A percentile compares a stretch with the other conserved stretches of the same genome.
Conservation (phyloP, 2,329 filamentous ascomycete genomes). For the Sclerotinia trifoliorum region DNA sequence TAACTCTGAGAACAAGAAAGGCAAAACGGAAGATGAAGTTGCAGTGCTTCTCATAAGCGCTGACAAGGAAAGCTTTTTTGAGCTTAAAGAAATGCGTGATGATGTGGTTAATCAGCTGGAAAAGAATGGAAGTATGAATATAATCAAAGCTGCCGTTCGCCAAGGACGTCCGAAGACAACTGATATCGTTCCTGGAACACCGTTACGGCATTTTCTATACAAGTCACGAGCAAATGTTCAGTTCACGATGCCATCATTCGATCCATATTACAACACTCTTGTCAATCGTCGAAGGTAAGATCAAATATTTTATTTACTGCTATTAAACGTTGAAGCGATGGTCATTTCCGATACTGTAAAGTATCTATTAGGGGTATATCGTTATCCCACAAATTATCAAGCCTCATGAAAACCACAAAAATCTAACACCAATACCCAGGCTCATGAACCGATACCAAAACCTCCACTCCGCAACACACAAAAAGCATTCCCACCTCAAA, state of each 20-base stretch:
- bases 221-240: conserved; percentile 94
- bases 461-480: conserved; percentile 81
- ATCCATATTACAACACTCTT: conserved; percentile 61
- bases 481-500: conserved; percentile 79
- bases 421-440: conserved; percentile 40
- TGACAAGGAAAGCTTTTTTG: conserved; percentile 91
- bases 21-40: conserved; percentile 72
- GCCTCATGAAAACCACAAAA: neutral
- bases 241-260: conserved; percentile 84
- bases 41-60: conserved; percentile 90
- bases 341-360: neutral
- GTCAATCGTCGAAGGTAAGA: conserved; percentile 61
- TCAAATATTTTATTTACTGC: conserved; percentile 24
- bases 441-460: conserved; percentile 83
- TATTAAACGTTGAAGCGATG: neutral
- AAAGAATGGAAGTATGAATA: conserved; percentile 70
- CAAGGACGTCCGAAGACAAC: conserved; percentile 68
- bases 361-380: neutral
- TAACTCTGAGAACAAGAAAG: conserved; percentile 45
- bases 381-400: neutral
- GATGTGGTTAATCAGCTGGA: conserved; percentile 66
- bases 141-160: conserved; percentile 70
- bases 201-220: conserved; percentile 89
- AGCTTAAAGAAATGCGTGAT: conserved; percentile 72
- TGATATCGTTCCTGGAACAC: conserved; percentile 76